phyloP scores from a whole-genome alignment of 768 basidiomycete genomes.

The Clavaria fumosa region DNA sequence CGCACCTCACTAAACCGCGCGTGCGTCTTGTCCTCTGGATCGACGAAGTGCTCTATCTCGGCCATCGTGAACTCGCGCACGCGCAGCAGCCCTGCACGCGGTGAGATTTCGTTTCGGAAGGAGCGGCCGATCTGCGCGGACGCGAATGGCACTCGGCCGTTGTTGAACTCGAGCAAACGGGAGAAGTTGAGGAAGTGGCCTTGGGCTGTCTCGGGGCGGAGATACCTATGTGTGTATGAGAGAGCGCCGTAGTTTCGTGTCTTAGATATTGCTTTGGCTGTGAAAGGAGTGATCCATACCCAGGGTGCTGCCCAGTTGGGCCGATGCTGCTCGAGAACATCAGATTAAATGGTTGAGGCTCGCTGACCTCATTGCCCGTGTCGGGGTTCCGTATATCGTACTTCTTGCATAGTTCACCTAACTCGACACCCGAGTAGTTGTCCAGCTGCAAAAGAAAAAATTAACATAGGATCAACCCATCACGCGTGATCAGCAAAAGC shows the following conservation, averaged over 20 bases:
- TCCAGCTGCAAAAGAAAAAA: slow-evolving; percentile 44
- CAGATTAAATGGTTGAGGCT: slow-evolving; percentile 93
- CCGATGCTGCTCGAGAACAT: slow-evolving; percentile 98
- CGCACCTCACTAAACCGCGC: slow-evolving; percentile 68
- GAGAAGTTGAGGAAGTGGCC: slow-evolving; percentile 98
- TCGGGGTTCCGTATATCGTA: slow-evolving; percentile 79
- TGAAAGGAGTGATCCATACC: too few species aligned
- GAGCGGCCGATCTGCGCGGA: slow-evolving; percentile 93
- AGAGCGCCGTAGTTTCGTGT: background rate
- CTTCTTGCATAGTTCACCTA: slow-evolving; percentile 74
- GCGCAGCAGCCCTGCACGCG: slow-evolving; percentile 87
- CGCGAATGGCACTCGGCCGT: slow-evolving; percentile 90
- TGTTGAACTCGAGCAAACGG: slow-evolving; percentile 95
- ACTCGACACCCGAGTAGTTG: slow-evolving; percentile 80
- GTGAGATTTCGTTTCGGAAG: slow-evolving; percentile 98
- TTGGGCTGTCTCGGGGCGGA: slow-evolving; percentile 96
- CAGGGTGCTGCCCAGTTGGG: slow-evolving; percentile 92
- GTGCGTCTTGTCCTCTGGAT: slow-evolving; percentile 85
- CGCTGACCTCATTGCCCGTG: slow-evolving; percentile 82
- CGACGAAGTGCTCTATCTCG: slow-evolving; percentile 98
- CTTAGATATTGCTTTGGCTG: background rate
- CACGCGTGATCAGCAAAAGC: slow-evolving; percentile 7
- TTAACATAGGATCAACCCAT: too few species aligned
- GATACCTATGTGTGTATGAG: slow-evolving; percentile 37
- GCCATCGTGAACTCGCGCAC: slow-evolving; percentile 99